Percentiles rank a stretch among this genome's conserved stretches.
phyloP scores from a whole-genome alignment of 116 monocot genomes.

The Posidonia oceanica region DNA sequence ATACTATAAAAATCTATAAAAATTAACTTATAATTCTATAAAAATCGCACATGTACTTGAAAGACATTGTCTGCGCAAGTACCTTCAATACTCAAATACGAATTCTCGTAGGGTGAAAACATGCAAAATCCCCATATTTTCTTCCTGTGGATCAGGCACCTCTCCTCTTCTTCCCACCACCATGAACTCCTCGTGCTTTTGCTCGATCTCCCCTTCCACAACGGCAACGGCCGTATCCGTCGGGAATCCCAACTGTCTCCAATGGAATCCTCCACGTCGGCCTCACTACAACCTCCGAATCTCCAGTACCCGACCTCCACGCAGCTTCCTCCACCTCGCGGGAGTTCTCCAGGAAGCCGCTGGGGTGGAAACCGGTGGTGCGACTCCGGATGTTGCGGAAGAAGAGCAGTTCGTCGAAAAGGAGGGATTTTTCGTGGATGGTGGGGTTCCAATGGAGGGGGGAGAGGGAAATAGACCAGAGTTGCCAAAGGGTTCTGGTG shows the following conservation, averaged over 20 bases:
- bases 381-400: neutral
- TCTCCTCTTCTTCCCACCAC: neutral
- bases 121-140: too few species aligned
- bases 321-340: neutral
- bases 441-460: neutral
- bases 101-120: too few species aligned
- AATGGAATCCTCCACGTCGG: neutral
- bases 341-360: slow-evolving; percentile 3
- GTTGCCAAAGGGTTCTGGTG: neutral
- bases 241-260: neutral
- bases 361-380: neutral
- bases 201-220: slow-evolving; percentile 2
- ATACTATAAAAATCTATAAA: too few species aligned
- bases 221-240: neutral
- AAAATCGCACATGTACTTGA: too few species aligned
- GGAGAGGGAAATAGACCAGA: neutral
- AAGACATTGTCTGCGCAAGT: too few species aligned
- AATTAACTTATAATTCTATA: too few species aligned
- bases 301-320: neutral
- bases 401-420: neutral
- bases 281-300: neutral
- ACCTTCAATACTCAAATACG: too few species aligned
- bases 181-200: slow-evolving; percentile 1
- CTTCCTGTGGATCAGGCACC: too few species aligned
- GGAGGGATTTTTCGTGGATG: neutral